Evolutionary conservation across 768 basidiomycete genomes (phyloP).

Genomic region (Suillus bovinus): DNA sequence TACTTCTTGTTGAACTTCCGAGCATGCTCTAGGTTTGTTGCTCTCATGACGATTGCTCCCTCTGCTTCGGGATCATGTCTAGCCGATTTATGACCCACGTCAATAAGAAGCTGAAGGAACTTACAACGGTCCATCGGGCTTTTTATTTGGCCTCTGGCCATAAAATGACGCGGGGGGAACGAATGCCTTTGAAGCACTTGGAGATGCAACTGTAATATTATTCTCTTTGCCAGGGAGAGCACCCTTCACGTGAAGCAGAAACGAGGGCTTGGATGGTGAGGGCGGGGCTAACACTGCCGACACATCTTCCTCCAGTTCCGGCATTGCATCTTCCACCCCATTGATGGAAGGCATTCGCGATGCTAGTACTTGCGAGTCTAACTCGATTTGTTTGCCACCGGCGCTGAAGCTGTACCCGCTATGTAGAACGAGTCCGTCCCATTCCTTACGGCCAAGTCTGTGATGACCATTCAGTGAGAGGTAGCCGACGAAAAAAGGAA

Average conservation of each 20-base stretch:
- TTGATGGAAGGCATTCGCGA: constrained; percentile 52
- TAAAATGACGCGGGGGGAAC: constrained; percentile 67
- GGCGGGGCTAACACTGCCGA: constrained; percentile 15
- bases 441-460: constrained; percentile 63
- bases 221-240: constrained; percentile 23
- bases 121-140: constrained; percentile 44
- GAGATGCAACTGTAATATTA: constrained; percentile 10
- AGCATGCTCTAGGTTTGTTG: constrained; percentile 67
- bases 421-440: constrained; percentile 54
- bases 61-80: constrained; percentile 79
- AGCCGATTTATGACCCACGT: not conserved
- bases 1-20: constrained; percentile 73
- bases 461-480: constrained; percentile 12
- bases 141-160: constrained; percentile 37
- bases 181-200: constrained; percentile 31
- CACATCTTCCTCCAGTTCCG: constrained; percentile 22
- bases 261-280: constrained; percentile 17
- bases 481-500: constrained; percentile 5
- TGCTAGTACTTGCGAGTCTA: constrained; percentile 51
- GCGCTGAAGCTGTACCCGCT: constrained; percentile 44
- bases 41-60: constrained; percentile 85
- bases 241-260: constrained; percentile 7
- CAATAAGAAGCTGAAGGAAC: constrained; percentile 21
- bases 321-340: constrained; percentile 31
- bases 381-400: constrained; percentile 60